Evolutionary conservation across 306 rosid species (phyloP).

Genomic region (Lupinus albus): DNA sequence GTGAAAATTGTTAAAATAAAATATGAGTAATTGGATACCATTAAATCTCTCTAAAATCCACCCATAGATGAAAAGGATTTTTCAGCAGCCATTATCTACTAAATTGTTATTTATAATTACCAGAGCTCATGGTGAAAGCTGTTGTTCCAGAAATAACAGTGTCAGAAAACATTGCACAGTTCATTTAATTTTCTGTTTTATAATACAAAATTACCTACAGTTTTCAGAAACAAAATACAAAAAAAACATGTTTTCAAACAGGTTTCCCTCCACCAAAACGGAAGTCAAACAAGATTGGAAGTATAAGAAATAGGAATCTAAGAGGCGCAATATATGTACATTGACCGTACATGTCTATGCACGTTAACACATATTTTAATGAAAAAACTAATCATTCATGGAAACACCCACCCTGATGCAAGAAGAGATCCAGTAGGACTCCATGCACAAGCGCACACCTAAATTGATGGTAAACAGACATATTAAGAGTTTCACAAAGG

Average conservation of each 20-base stretch:
- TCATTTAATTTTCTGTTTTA: slow-evolving; percentile 4
- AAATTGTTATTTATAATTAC: slow-evolving; percentile 10
- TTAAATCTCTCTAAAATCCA: slow-evolving; percentile 18
- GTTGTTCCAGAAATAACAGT: slow-evolving; percentile 22
- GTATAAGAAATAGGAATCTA: slow-evolving; percentile 16
- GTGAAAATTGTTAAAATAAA: slow-evolving; percentile 8
- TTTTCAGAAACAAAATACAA: slow-evolving; percentile 20
- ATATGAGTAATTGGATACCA: slow-evolving; percentile 5
- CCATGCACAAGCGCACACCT: slow-evolving; percentile 99
- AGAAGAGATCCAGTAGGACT: slow-evolving; percentile 92
- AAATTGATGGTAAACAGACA: slow-evolving; percentile 43
- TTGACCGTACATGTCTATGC: neutral
- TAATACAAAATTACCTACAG: neutral
- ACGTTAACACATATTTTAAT: slow-evolving; percentile 20
- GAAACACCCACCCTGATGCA: slow-evolving; percentile 82
- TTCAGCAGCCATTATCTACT: neutral
- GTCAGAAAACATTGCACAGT: neutral
- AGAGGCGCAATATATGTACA: slow-evolving; percentile 29
- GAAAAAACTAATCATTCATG: slow-evolving; percentile 33
- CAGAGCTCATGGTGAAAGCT: slow-evolving; percentile 9
- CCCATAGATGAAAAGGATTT: slow-evolving; percentile 6
- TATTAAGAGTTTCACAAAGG: slow-evolving; percentile 25
- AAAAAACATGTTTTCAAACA: slow-evolving; percentile 16
- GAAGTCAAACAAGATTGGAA: slow-evolving; percentile 31
- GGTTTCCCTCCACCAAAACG: neutral